Evolutionary conservation across 805 yeast genomes (phyloP).

Genomic region (Hanseniaspora hatyaiensis): DNA sequence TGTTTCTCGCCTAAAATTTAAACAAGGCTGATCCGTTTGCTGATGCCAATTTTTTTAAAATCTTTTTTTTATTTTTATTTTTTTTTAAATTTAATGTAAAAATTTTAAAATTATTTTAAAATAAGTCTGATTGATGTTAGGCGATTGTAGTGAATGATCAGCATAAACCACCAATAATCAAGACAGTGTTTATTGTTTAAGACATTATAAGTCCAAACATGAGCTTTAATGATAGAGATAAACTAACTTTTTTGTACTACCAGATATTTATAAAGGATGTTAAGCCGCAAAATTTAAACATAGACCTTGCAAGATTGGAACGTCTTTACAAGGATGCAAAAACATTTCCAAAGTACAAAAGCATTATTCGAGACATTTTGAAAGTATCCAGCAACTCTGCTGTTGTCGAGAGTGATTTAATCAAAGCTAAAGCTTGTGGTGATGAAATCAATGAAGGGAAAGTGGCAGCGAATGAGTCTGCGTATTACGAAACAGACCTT

Average conservation of each 20-base stretch:
- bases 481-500: background rate
- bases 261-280: conserved; percentile 4
- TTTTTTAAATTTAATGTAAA: no score
- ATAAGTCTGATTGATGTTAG: no score
- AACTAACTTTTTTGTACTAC: background rate
- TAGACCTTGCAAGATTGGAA: conserved; percentile 3
- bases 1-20: no score
- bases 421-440: background rate
- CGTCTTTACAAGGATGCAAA: conserved; percentile 3
- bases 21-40: no score
- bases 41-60: no score
- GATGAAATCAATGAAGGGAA: background rate
- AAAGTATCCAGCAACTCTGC: background rate
- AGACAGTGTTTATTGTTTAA: no score
- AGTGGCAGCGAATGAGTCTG: background rate
- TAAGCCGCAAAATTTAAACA: background rate
- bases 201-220: background rate
- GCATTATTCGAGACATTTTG: conserved; percentile 9
- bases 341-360: conserved; percentile 8
- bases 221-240: conserved; percentile 14
- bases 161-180: no score
- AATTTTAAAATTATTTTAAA: no score
- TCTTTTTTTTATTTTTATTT: no score
- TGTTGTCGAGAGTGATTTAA: background rate
- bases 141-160: no score